These are phyloP conservation scores for Suillus subluteus DNA, from an alignment of 768 basidiomycete genomes.

Conservation along the genomic window DNA sequence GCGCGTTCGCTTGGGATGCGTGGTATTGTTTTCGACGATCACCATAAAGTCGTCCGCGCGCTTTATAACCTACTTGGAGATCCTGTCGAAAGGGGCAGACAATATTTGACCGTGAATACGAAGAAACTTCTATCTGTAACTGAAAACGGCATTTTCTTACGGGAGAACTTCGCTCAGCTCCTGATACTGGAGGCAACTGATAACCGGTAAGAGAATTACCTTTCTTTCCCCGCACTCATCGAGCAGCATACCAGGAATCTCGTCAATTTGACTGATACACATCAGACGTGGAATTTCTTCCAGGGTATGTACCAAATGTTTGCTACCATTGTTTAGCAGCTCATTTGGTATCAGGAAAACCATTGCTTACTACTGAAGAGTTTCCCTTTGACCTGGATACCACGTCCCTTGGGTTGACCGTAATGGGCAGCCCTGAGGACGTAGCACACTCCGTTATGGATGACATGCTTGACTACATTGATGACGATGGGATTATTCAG, in stretches of 20 bases:
- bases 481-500: conserved; percentile 55
- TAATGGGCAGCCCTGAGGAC: conserved; percentile 36
- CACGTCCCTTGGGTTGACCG: conserved; percentile 55
- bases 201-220: conserved; percentile 38
- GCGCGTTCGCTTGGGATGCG: conserved; percentile 60
- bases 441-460: conserved; percentile 51
- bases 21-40: conserved; percentile 54
- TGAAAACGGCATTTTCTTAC: conserved; percentile 39
- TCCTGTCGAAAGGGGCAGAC: conserved; percentile 45
- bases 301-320: conserved; percentile 35
- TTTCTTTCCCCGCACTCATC: conserved; percentile 8
- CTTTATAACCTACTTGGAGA: conserved; percentile 53
- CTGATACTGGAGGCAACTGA: conserved; percentile 57
- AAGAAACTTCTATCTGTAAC: conserved; percentile 49
- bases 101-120: conserved; percentile 45
- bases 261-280: conserved; percentile 43
- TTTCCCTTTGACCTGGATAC: conserved; percentile 64
- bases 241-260: conserved; percentile 38
- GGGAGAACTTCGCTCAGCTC: conserved; percentile 63
- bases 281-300: conserved; percentile 59
- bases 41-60: conserved; percentile 43
- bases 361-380: conserved; percentile 47
- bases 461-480: conserved; percentile 56
- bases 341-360: conserved; percentile 33
- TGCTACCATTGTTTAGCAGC: background rate